Percentiles rank a stretch among this genome's conserved stretches.
Evolutionary conservation across 2,329 filamentous ascomycete species (phyloP).

Genomic region (Nothophoma quercina): DNA sequence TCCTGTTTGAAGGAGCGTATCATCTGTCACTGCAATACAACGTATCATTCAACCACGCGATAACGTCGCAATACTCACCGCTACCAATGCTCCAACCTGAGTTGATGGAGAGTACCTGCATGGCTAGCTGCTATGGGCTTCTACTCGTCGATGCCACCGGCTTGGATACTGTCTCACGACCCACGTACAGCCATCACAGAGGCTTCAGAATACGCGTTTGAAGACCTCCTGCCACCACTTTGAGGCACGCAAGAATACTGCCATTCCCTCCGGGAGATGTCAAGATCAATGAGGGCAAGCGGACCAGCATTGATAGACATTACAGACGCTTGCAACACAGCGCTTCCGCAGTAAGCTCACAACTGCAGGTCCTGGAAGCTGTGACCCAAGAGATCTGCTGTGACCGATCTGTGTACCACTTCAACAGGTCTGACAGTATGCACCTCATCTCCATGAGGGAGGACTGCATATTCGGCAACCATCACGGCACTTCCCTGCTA

Average conservation of each 20-base stretch:
- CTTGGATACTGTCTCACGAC: slow-evolving; percentile 1
- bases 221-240: not conserved
- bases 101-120: not conserved
- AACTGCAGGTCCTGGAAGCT: not conserved
- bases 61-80: slow-evolving; percentile 17
- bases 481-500: slow-evolving; percentile 4
- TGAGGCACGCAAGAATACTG: not conserved
- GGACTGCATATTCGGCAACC: slow-evolving; percentile 2
- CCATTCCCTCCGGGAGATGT: not conserved
- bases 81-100: not conserved
- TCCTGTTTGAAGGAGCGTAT: slow-evolving; percentile 6
- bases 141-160: not conserved
- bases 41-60: slow-evolving; percentile 12
- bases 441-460: slow-evolving; percentile 5
- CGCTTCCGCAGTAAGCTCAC: not conserved
- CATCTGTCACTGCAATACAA: slow-evolving; percentile 16
- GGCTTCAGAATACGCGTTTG: not conserved
- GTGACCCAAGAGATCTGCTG: not conserved
- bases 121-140: not conserved
- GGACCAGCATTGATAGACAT: not conserved
- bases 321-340: not conserved
- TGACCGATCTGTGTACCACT: slow-evolving; percentile 12
- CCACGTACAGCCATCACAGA: not conserved
- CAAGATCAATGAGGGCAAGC: not conserved
- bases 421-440: slow-evolving; percentile 11